Base-by-base conservation (phyloP, 2,329 filamentous ascomycete genomes). In the Byssochlamys sp. region DNA sequence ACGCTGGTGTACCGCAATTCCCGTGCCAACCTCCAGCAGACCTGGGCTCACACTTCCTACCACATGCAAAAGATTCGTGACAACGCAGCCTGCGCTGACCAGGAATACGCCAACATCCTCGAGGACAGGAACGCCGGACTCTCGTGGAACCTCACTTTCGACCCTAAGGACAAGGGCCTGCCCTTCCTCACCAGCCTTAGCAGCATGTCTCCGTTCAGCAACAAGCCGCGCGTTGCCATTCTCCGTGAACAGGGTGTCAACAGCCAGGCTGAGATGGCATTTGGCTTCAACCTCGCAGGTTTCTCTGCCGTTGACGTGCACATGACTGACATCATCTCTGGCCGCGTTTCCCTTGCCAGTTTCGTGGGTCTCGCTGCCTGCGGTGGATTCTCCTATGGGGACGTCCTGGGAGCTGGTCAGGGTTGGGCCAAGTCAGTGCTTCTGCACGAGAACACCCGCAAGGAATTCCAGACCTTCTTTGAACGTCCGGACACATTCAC, bases 201-300 rank as follows among this genome's bases (percentile, higher is more conserved):
- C 59, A 70, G 77, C 71, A 62, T 78, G 72, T 65, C 78, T 73
- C 69, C 76, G 55, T 83, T 90, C 69, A 80, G 79, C 61, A 81
- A 73, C 49, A 84, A 83, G 67, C 88, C 89, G 1, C 84, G 86
- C 31, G 91, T 99, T 26, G 94, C 94, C 50, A 95, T 99, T 65
- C 84, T 99, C 25, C 84, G 94, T 69, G 94, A 97, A 73, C 91
- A 96, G 73, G 94, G 94, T 71, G 90, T 96, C 64, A 97, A 99
- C 75, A 90, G 91, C 49, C 85, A 96, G 67, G 86, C 90, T n/a
- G 94, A 99, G 73, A 95, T 99, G 90, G 94, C 94, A 0, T 97
- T 95, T 69, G 91, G 91, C 53, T 97, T 97, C 81, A 86, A 88
- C 63, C 85, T 86, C 35, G 92, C 94, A 50, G 92, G 92, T 39